Conservation (phyloP, 495 filamentous ascomycete genomes). For the Echria macrotheca region DNA sequence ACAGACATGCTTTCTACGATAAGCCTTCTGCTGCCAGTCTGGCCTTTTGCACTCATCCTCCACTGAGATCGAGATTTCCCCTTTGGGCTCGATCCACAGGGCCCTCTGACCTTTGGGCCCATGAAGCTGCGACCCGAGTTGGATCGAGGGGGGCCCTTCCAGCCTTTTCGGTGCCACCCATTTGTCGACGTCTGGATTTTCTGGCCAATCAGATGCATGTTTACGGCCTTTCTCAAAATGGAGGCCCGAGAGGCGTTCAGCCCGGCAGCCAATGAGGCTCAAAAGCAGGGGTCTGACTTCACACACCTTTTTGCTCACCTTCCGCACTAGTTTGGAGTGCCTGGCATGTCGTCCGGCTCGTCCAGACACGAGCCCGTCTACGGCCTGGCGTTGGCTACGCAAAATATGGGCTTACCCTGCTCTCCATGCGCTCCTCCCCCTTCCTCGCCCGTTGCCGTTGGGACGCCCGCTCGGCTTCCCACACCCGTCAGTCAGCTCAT, state of each 20-base stretch:
- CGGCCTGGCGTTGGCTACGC: slow-evolving; percentile 20
- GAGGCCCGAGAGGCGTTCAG: slow-evolving; percentile 27
- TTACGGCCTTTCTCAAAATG: slow-evolving; percentile 23
- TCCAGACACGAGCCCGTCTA: slow-evolving; percentile 21
- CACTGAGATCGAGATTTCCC: slow-evolving; percentile 7
- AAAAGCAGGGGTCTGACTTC: slow-evolving; percentile 31
- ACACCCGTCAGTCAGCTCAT: slow-evolving; percentile 12
- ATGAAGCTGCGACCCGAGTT: slow-evolving; percentile 11
- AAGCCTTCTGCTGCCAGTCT: slow-evolving; percentile 5
- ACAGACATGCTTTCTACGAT: not conserved
- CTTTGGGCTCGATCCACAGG: slow-evolving; percentile 6
- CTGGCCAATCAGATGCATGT: slow-evolving; percentile 21
- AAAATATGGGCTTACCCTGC: slow-evolving; percentile 12
- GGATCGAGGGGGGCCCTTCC: slow-evolving; percentile 9
- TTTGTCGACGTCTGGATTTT: slow-evolving; percentile 14
- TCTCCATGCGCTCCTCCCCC: slow-evolving; percentile 19
- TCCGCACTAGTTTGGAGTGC: slow-evolving; percentile 28
- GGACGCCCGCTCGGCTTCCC: slow-evolving; percentile 8
- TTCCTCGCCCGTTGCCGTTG: slow-evolving; percentile 23
- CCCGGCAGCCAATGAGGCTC: slow-evolving; percentile 30
- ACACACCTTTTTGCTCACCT: slow-evolving; percentile 31
- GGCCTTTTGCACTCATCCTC: not conserved
- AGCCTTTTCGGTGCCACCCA: slow-evolving; percentile 18
- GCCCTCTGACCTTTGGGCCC: slow-evolving; percentile 6
- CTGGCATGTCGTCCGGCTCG: slow-evolving; percentile 16